Evolutionary conservation across 345 rosid genomes (phyloP), one percentile per base, ranked within the genome.

Genomic region (Rhizophora mangle): DNA sequence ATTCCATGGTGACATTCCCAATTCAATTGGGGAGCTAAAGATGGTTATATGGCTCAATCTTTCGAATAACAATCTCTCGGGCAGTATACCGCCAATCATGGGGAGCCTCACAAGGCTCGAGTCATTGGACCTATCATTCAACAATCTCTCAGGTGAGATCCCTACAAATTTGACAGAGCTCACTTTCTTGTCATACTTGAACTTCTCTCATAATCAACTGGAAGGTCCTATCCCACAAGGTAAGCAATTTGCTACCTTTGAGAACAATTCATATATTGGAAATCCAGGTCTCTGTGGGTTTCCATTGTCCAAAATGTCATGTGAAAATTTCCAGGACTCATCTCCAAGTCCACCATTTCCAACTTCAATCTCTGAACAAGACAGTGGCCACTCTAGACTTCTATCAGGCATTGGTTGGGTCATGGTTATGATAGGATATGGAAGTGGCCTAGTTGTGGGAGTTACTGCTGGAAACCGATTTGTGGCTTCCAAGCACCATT

Each of bases 1-100:
- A 46, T 61, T 69, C 29, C 29, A 47, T 27, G 65, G 72, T 1
- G 65, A 47, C 6, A 68, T 68, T 22, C 69, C 69, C 22, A 2
- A 32, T 21, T 11, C 16, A 29, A 36, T 66, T 11, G 61, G 61
- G 5, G 43, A 20, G n/a, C 43, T 34, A 6, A 36, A 11, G 49
- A 37, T 43, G 21, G 27, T 37, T 10, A 16, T 21, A 8, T 21
- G 19, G 9, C 26, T 62, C 27, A 9, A 62, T 37, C 46, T 62
- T 34, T 62, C 65, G 8, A 62, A 62, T 13, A 62, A 62, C 20
- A 19, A 5, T 36, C 65, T 62, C 19, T 30, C 5, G 0, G 49
- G 66, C 24, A 18, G 18, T 26, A 63, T 63, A 27, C 31, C 52
- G 0, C 39, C 53, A 1, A 36, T 18, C 21, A 16, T 63, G 0